Evolutionary conservation across 1,139 yeast species (phyloP), one percentile per base, ranked within the genome.

Genomic region (Protomyces macrosporus): DNA sequence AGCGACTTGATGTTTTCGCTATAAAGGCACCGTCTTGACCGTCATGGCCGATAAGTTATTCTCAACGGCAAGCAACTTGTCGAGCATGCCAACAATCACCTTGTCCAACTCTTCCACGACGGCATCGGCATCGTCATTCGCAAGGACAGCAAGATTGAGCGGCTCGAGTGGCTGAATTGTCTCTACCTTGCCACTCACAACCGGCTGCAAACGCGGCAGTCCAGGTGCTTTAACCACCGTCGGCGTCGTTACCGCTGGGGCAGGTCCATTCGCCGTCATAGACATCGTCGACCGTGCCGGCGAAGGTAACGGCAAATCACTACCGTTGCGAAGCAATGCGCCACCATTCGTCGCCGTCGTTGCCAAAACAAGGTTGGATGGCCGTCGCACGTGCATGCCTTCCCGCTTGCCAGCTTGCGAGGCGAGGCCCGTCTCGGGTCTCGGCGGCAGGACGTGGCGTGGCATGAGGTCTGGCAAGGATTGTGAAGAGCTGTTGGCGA

Each of bases 1-100:
- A 83, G 86, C 68, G 89, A 85, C 71, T 81, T 85, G 40, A 81
- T 82, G 6, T 83, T 63, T 48, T 61, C 53, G 6, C 48, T 42
- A 42, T 42, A 16, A 42, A 1, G 32, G 12, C 10, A 30, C n/a
- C 16, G 48, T 23, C 36, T 50, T 33, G n/a, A 55, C 35, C 10
- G 54, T 50, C 62, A 58, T 58, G 53, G 36, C 53, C 6, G 56
- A 40, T 12, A 58, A 16, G 35, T 50, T 55, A 39, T 52, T 48
- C 53, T 58, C 62, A 3, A 58, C 53, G 9, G 53, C 56, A 7
- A 50, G 34, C 51, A 58, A 34, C 45, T 58, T 55, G 14, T 16
- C 35, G 12, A 58, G 55, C 45, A 52, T 58, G n/a, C 45, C 62
- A 3, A 48, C 56, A 14, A 58, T 55, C 16, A 58, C 56, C 12